A percentile compares a stretch with the other conserved stretches of the same genome.
These are phyloP conservation scores for Claviceps quebecensis DNA, from an alignment of 2,329 filamentous ascomycete genomes.

Conservation along the genomic window DNA sequence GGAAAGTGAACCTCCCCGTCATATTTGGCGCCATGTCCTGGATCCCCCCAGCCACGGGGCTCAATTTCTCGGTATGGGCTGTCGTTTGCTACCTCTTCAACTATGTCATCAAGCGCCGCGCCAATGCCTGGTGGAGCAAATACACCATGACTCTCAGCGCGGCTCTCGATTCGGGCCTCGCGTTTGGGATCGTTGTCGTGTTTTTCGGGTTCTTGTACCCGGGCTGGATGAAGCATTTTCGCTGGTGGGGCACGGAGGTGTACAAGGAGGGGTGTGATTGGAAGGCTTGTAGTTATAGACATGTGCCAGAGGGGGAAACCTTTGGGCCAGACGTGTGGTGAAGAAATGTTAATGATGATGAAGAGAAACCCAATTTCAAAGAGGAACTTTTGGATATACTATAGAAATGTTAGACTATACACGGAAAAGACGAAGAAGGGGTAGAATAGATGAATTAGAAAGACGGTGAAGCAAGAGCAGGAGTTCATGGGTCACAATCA, in stretches of 20 bases:
- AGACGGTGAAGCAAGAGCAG: not conserved
- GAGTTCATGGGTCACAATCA: not conserved
- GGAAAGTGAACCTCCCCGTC: constrained; percentile 70
- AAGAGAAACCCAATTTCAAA: not conserved
- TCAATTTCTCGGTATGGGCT: constrained; percentile 82
- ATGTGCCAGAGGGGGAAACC: constrained; percentile 44
- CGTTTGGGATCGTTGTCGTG: constrained; percentile 68
- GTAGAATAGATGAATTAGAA: not conserved
- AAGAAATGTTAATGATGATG: not conserved
- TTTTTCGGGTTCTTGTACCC: constrained; percentile 83
- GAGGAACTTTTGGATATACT: too few relatives aligned
- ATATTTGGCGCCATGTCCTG: constrained; percentile 71
- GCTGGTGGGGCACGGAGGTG: constrained; percentile 81
- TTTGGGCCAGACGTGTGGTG: constrained; percentile 55
- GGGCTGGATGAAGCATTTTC: constrained; percentile 56
- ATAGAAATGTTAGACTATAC: too few relatives aligned
- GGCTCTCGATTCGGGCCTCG: constrained; percentile 68
- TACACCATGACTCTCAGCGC: constrained; percentile 84
- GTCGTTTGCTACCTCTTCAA: constrained; percentile 80
- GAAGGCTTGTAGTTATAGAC: constrained; percentile 61
- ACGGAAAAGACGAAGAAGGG: not conserved
- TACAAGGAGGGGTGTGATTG: constrained; percentile 78
- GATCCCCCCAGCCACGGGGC: constrained; percentile 75
- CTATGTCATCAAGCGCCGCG: constrained; percentile 54
- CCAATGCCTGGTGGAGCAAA: constrained; percentile 72